phyloP scores from a whole-genome alignment of 306 rosid genomes.

The Sophora flavescens region DNA sequence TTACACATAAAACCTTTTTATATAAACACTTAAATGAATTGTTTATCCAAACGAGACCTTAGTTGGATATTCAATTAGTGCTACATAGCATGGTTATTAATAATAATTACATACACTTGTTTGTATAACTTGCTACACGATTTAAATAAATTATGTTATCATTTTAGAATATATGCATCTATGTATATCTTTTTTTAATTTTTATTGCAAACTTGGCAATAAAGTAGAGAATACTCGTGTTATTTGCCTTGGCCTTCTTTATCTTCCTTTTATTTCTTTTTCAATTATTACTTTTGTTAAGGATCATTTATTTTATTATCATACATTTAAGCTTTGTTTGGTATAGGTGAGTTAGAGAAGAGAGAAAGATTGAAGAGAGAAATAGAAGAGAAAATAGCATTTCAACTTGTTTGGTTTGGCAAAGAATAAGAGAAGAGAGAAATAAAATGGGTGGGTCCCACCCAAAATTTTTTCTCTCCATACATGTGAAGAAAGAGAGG shows the following conservation, averaged over 20 bases:
- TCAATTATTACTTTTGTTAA: neutral
- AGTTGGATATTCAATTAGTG: neutral
- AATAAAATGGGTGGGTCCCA: no score
- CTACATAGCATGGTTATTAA: neutral
- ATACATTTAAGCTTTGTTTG: no score
- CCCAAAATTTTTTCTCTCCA: no score
- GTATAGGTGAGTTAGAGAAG: no score
- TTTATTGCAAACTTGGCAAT: slow-evolving; percentile 4
- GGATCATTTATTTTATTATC: neutral
- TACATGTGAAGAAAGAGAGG: no score
- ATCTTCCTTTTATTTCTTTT: neutral
- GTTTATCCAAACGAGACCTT: no score
- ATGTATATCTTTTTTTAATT: neutral
- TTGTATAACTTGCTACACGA: neutral
- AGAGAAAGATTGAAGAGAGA: no score
- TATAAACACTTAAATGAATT: no score
- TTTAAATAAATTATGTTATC: slow-evolving; percentile 14
- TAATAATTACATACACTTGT: neutral
- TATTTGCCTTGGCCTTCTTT: slow-evolving; percentile 1
- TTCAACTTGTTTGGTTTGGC: no score
- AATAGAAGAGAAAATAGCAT: no score
- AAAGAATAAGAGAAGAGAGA: no score
- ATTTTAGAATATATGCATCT: slow-evolving; percentile 35
- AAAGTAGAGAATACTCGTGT: slow-evolving; percentile 20
- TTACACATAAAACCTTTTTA: no score